Evolutionary conservation across 768 basidiomycete species (phyloP), one percentile per base, ranked within the genome.

Genomic region (Mycena venus): DNA sequence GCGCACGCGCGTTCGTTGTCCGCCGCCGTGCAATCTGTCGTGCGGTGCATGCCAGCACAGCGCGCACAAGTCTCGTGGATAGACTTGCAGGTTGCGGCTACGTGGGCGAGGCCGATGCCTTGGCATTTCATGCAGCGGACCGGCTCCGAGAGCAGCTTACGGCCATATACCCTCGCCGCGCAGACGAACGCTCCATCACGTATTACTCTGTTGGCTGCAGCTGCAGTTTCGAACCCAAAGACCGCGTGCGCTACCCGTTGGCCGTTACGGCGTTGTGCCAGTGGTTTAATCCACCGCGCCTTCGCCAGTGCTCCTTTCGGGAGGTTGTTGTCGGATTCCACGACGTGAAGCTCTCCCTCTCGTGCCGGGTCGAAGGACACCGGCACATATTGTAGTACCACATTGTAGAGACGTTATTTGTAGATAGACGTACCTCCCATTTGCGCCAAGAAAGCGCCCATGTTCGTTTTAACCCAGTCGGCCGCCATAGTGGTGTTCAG

Each of bases 231-330:
- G 42, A 84, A 75, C 0, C 82, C 44, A 8, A 68, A 23, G 11
- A 68, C 10, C 4, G 23, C n/a, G 21, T 68, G 67, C 15, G 67
- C 67, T 0, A 74, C 68, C 17, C 58, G 62, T 63, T 84, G 85
- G 0, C 51, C 59, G 10, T 27, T 29, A 0, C 17, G 10, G 1
- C 81, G 71, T 2, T 63, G 27, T 15, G 77, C 72, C 0, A 67
- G n/a, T 0, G 80, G 75, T 51, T 84, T 84, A 21, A 84, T 79
- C 77, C 74, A 86, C 10, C 73, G 63, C 2, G 78, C 79, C 5
- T 27, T n/a, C 0, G 36, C 32, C 2, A 84, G 74, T 6, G 51
- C 29, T 0, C 70, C 66, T 0, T 31, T 1, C 8, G 29, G 31
- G 0, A 81, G 42, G 25, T 51, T 56, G 31, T 75, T 81, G n/a